A percentile compares a stretch with the other conserved stretches of the same genome.
These are phyloP conservation scores for Thuidium tamariscinum DNA, from an alignment of 225 moss, liverwort and hornwort species.

Conservation along the genomic window DNA sequence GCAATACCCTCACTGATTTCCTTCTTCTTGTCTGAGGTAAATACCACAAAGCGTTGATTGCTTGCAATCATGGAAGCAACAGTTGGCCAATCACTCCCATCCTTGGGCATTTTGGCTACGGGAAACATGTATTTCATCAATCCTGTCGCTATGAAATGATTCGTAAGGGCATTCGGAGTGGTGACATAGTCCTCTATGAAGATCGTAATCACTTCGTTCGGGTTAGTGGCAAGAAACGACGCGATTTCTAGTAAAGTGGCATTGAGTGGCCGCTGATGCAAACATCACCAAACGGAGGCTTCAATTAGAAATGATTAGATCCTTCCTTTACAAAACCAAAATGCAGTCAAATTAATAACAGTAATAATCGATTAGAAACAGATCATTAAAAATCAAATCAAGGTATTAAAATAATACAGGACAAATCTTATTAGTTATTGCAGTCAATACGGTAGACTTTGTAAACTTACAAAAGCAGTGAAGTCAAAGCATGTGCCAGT, in stretches of 20 bases:
- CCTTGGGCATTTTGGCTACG: conserved; percentile 60
- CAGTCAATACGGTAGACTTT: background rate
- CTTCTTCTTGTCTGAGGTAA: conserved; percentile 34
- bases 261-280: conserved; percentile 67
- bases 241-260: conserved; percentile 49
- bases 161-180: conserved; percentile 44
- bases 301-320: background rate
- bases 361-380: background rate
- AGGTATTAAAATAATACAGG: background rate
- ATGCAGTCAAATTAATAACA: background rate
- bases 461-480: conserved; percentile 76
- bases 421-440: background rate
- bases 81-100: conserved; percentile 82
- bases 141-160: conserved; percentile 62
- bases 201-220: conserved; percentile 70
- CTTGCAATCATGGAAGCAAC: conserved; percentile 58
- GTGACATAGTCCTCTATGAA: conserved; percentile 84
- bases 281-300: background rate
- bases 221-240: conserved; percentile 57
- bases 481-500: conserved; percentile 48
- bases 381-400: background rate
- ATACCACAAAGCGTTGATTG: conserved; percentile 49
- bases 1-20: conserved; percentile 35
- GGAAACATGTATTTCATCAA: conserved; percentile 64
- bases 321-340: background rate